These are phyloP conservation scores for Yarrowia keelungensis DNA, from an alignment of 805 yeast species.

Conservation along the genomic window DNA sequence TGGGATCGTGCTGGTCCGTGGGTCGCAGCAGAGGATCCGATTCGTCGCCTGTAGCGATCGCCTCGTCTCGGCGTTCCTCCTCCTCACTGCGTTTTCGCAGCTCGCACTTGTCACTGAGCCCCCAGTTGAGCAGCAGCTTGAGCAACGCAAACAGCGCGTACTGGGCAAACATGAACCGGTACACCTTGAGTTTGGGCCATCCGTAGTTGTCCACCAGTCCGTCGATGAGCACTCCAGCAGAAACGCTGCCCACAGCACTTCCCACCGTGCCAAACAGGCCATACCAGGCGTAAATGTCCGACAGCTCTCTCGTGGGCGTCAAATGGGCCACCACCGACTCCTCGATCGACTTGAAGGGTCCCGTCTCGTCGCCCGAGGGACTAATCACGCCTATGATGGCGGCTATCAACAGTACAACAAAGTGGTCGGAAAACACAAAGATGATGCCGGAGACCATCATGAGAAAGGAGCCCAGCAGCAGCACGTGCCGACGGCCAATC, in stretches of 20 bases:
- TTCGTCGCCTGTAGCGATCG: slow-evolving; percentile 9
- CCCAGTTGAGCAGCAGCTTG: slow-evolving; percentile 56
- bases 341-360: slow-evolving; percentile 65
- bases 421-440: slow-evolving; percentile 51
- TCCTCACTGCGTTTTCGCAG: background rate
- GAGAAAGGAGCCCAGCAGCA: slow-evolving; percentile 53
- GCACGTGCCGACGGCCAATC: slow-evolving; percentile 55
- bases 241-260: slow-evolving; percentile 56
- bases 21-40: slow-evolving; percentile 2
- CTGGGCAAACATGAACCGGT: slow-evolving; percentile 62
- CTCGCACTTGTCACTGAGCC: slow-evolving; percentile 58
- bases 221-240: slow-evolving; percentile 52
- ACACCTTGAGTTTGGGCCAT: slow-evolving; percentile 55
- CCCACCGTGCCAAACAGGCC: slow-evolving; percentile 58
- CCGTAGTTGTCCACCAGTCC: slow-evolving; percentile 41
- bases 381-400: slow-evolving; percentile 61
- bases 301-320: slow-evolving; percentile 53
- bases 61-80: slow-evolving; percentile 11
- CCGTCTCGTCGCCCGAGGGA: slow-evolving; percentile 66
- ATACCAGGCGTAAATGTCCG: slow-evolving; percentile 67
- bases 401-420: slow-evolving; percentile 51
- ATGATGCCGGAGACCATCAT: slow-evolving; percentile 57
- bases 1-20: slow-evolving; percentile 11
- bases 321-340: slow-evolving; percentile 60
- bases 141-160: slow-evolving; percentile 63